Evolutionary conservation across 495 filamentous ascomycete species (phyloP).

Genomic region (Apiosordaria backusii): DNA sequence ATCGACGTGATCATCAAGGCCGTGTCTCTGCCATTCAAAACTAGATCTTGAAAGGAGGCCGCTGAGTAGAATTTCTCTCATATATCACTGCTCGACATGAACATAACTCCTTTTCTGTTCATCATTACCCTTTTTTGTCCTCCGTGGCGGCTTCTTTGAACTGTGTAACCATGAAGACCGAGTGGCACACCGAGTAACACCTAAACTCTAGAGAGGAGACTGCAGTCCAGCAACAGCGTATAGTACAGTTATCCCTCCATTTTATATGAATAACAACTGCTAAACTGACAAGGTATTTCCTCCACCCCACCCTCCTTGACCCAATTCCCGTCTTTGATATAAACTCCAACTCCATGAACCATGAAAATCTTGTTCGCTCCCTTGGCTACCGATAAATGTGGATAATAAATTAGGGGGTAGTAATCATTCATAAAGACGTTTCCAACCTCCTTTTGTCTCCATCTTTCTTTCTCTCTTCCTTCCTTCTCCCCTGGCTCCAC

Average conservation of each 20-base stretch:
- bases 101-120: too few species aligned
- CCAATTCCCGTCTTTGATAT: background rate
- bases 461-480: background rate
- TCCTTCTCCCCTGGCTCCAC: too few species aligned
- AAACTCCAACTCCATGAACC: background rate
- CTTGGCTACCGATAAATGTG: background rate
- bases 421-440: background rate
- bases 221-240: background rate
- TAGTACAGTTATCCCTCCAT: background rate
- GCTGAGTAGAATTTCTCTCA: too few species aligned
- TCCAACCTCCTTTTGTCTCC: background rate
- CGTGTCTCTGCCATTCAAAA: too few species aligned
- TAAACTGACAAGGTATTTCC: background rate
- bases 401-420: background rate
- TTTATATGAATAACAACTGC: background rate
- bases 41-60: too few species aligned
- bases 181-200: too few species aligned
- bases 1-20: too few species aligned
- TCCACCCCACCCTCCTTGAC: background rate
- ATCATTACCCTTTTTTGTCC: too few species aligned
- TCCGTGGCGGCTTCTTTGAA: too few species aligned
- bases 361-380: background rate
- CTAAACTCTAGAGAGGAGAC: too few species aligned
- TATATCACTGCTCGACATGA: too few species aligned
- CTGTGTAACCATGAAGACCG: too few species aligned